phyloP scores from a whole-genome alignment of 2,329 filamentous ascomycete genomes.

The Verticillium dahliae region DNA sequence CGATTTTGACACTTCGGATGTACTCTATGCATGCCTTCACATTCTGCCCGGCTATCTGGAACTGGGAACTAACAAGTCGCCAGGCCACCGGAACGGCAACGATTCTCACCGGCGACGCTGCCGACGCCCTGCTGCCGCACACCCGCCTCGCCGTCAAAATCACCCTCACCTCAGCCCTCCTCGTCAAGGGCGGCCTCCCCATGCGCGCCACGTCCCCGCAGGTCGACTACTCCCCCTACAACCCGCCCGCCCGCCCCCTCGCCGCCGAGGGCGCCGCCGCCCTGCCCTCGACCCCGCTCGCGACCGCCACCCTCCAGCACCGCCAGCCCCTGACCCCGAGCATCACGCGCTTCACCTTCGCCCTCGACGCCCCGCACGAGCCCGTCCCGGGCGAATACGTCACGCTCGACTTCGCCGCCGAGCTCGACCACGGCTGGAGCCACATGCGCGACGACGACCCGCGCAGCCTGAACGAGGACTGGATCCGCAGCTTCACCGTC shows the following conservation, averaged over 20 bases:
- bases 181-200: constrained; percentile 58
- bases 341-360: constrained; percentile 57
- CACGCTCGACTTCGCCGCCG: constrained; percentile 63
- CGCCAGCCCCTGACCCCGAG: constrained; percentile 58
- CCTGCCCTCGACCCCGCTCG: neutral
- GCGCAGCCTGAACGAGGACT: constrained; percentile 76
- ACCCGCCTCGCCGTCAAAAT: constrained; percentile 69
- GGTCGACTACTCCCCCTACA: constrained; percentile 67
- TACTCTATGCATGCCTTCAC: constrained; percentile 48
- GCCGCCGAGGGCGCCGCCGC: constrained; percentile 41
- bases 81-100: constrained; percentile 58
- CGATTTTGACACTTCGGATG: constrained; percentile 65
- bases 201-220: constrained; percentile 50
- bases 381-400: constrained; percentile 59
- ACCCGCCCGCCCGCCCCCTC: constrained; percentile 64
- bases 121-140: constrained; percentile 56
- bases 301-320: constrained; percentile 37
- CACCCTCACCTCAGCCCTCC: constrained; percentile 51
- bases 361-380: constrained; percentile 18
- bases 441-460: constrained; percentile 84
- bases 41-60: neutral
- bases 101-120: constrained; percentile 58
- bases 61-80: neutral
- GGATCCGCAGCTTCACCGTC: constrained; percentile 75
- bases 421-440: constrained; percentile 67